Base-by-base conservation (phyloP, 1,139 yeast species). In the Pneumocystis murina region DNA sequence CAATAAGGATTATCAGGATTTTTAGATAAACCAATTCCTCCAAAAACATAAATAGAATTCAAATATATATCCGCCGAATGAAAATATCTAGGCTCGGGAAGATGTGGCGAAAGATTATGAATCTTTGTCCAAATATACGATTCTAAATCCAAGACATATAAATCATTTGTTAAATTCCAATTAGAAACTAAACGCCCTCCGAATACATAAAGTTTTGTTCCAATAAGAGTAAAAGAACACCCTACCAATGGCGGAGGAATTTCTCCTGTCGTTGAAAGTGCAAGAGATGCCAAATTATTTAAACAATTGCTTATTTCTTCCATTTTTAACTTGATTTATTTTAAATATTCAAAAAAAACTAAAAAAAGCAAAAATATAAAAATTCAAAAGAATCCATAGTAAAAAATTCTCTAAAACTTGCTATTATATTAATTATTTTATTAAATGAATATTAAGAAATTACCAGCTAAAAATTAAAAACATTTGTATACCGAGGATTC, bases 161-260 rank as follows among this genome's bases (percentile, higher is more conserved):
- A 62, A 38, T 64, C 65, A 40, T 59, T 62, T 24, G 66, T 63
- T 55, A 67, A 40, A 33, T 12, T 38, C 36, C 63, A 28, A 8
- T 65, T 40, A 17, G 63, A 28, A 24, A 63, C 69, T 39, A 64
- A 61, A 30, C 68, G 67, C 14, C 70, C 70, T 41, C 69, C 70
- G 48, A 66, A 65, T 12, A 68, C 67, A 57, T 61, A 68, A 36
- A 67, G 57, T n/a, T 61, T 59, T 39, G 63, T 48, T n/a, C 64
- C 67, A n/a, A 59, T 60, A 20, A 61, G 57, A 7, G 67, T 61
- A 41, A 59, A 33, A 10, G 69, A 67, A 10, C 68, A 62, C 7
- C 70, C 70, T 54, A 66, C 62, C 24, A 68, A 61, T 36, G 65
- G 67, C 20, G 70, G 68, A 8, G 70, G 70, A n/a, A 68, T 62